Evolutionary conservation across 495 filamentous ascomycete genomes (phyloP), one percentile per base, ranked within the genome.

Genomic region (Aspergillus steynii): DNA sequence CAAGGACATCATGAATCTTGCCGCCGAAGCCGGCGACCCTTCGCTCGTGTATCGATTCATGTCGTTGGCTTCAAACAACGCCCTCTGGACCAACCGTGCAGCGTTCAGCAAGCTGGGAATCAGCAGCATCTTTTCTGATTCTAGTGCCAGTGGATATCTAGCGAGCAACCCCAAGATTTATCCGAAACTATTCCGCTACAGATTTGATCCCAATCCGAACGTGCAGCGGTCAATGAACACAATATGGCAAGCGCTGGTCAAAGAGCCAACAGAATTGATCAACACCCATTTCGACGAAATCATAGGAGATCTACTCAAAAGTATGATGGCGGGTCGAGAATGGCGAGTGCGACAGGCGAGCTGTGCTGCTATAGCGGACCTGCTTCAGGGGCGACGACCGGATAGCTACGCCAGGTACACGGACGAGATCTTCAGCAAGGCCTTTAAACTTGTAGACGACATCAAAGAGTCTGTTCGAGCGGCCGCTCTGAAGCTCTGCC

Each of bases 31-130:
- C 15, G 95, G 95, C 26, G 93, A 98, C 69, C 91, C 92, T 29
- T 95, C 91, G 60, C 81, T 99, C 3, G 91, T 97, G 7, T 99
- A 99, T 74, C 89, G 92, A 58, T 97, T 98, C 72, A 99, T 99
- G 95, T 91, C 92, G 0, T 77, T 99, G 60, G 95, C 95, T 2
- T 89, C 91, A 1, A 95, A 96, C 63, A 96, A 96, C 58, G 91
- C 93, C 0, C 91, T 96, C 34, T 99, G 95, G 95, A 92, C 92
- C 3, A 96, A 91, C 26, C 86, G 95, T 27, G 94, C 95, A 2
- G 93, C 95, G 1, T 97, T 99, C 73, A 94, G 95, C 15, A 85
- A 93, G 15, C 96, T 97, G 63, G 95, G 95, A 2, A 83, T 99
- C 58, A 94, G 90, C 68, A 93, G 83, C 58, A 93, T 99, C 53